These are phyloP conservation scores for Vigna hirtella DNA, from an alignment of 306 rosid genomes.

Conservation along the genomic window DNA sequence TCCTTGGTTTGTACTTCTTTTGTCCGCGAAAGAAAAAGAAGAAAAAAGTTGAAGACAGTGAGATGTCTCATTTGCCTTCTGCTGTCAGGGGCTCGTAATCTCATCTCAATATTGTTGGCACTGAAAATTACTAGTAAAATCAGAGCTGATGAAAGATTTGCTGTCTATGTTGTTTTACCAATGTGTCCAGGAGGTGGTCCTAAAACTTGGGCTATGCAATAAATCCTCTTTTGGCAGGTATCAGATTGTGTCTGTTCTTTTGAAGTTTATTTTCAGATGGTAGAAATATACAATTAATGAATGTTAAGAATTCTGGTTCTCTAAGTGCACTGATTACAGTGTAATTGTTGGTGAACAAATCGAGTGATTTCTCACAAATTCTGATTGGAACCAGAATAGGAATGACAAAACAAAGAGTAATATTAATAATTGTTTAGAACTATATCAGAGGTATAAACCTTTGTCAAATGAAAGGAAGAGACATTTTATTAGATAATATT, in stretches of 20 bases:
- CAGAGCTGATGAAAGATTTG: slow-evolving; percentile 86
- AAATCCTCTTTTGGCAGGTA: slow-evolving; percentile 99
- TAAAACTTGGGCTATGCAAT: slow-evolving; percentile 75
- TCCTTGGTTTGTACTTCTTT: too few relatives aligned
- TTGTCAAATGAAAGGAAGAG: neutral
- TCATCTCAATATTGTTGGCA: slow-evolving; percentile 95
- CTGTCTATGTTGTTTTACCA: slow-evolving; percentile 79
- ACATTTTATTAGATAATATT: too few relatives aligned
- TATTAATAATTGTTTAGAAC: neutral
- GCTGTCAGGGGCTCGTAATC: slow-evolving; percentile 90
- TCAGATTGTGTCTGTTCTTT: slow-evolving; percentile 30
- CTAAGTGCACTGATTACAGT: neutral
- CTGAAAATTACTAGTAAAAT: slow-evolving; percentile 88
- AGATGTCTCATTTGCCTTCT: slow-evolving; percentile 29
- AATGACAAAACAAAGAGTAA: neutral
- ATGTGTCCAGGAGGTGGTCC: slow-evolving; percentile 99
- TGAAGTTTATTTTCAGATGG: slow-evolving; percentile 34
- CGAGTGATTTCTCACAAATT: slow-evolving; percentile 36
- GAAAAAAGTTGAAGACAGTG: neutral
- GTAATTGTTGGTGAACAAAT: slow-evolving; percentile 35
- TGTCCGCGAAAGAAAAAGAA: too few relatives aligned
- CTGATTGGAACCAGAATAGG: neutral
- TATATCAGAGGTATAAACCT: neutral
- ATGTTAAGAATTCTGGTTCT: slow-evolving; percentile 22
- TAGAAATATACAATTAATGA: slow-evolving; percentile 20